A percentile compares a stretch with the other conserved stretches of the same genome.
These are phyloP conservation scores for Coniochaeta ligniaria DNA, from an alignment of 2,329 filamentous ascomycete genomes.

Conservation along the genomic window DNA sequence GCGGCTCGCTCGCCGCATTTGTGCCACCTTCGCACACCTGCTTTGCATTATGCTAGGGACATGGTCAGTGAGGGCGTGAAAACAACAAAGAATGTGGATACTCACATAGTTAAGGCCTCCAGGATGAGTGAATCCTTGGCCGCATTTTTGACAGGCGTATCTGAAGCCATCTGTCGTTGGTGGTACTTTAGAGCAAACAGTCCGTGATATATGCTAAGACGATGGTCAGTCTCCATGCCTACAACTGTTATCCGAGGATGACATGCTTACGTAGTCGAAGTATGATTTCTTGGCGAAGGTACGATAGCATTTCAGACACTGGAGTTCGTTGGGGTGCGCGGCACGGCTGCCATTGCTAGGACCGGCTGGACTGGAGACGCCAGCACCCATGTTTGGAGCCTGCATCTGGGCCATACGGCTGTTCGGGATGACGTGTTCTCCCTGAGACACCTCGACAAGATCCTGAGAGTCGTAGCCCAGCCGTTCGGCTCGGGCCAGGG, in stretches of 20 bases:
- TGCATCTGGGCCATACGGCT: constrained; percentile 15
- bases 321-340: background rate
- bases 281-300: constrained; percentile 24
- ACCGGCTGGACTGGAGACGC: constrained; percentile 1
- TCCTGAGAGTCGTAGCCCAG: constrained; percentile 48
- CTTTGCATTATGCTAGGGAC: background rate
- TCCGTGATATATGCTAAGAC: constrained; percentile 25
- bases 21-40: background rate
- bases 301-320: constrained; percentile 12
- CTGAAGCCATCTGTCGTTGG: constrained; percentile 18
- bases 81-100: background rate
- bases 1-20: background rate
- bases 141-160: constrained; percentile 37
- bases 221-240: background rate
- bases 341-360: constrained; percentile 1
- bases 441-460: constrained; percentile 28
- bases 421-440: constrained; percentile 28
- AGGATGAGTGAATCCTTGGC: constrained; percentile 33
- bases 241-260: background rate
- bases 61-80: background rate
- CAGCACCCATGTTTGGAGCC: constrained; percentile 7
- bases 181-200: constrained; percentile 22
- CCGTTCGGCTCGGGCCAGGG: constrained; percentile 47
- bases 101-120: constrained; percentile 34
- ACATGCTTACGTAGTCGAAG: constrained; percentile 22